Conservation (phyloP, 2,329 filamentous ascomycete genomes). For the Epichloe gansuensis region DNA sequence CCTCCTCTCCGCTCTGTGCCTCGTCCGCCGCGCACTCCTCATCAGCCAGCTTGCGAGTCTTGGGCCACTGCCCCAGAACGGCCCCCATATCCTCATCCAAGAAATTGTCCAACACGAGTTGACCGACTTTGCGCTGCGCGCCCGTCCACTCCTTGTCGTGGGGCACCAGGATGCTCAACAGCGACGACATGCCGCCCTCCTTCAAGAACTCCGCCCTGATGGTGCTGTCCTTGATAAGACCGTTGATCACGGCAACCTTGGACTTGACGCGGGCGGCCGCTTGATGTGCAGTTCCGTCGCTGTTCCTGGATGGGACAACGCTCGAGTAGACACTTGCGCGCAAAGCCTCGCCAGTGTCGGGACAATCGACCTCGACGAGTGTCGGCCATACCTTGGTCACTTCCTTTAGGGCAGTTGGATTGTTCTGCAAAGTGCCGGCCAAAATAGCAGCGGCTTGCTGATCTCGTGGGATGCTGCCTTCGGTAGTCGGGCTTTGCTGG, state of each 20-base stretch:
- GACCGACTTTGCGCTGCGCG: constrained; percentile 41
- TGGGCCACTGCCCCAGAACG: constrained; percentile 43
- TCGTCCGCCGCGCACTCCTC: constrained; percentile 23
- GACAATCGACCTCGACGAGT: constrained; percentile 28
- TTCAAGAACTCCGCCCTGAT: constrained; percentile 45
- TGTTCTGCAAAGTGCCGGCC: constrained; percentile 50
- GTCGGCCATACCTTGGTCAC: constrained; percentile 35
- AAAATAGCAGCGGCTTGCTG: constrained; percentile 46
- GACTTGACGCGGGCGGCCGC: constrained; percentile 21
- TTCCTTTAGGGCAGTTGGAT: constrained; percentile 45
- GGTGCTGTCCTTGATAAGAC: constrained; percentile 39
- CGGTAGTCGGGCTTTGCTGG: constrained; percentile 13
- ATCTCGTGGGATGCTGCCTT: constrained; percentile 25
- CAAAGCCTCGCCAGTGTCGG: constrained; percentile 17
- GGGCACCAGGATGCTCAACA: constrained; percentile 40
- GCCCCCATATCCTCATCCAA: constrained; percentile 55
- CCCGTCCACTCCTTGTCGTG: constrained; percentile 35
- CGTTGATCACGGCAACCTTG: constrained; percentile 39
- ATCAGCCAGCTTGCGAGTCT: constrained; percentile 19
- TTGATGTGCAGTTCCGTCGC: constrained; percentile 11
- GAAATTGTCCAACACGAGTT: constrained; percentile 52
- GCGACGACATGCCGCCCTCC: constrained; percentile 38
- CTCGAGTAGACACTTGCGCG: constrained; percentile 28
- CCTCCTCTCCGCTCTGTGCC: constrained; percentile 32
- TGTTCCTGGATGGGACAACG: constrained; percentile 21